Evolutionary conservation across 2,329 filamentous ascomycete species (phyloP), one percentile per base, ranked within the genome.

Genomic region (Colletotrichum noveboracense): DNA sequence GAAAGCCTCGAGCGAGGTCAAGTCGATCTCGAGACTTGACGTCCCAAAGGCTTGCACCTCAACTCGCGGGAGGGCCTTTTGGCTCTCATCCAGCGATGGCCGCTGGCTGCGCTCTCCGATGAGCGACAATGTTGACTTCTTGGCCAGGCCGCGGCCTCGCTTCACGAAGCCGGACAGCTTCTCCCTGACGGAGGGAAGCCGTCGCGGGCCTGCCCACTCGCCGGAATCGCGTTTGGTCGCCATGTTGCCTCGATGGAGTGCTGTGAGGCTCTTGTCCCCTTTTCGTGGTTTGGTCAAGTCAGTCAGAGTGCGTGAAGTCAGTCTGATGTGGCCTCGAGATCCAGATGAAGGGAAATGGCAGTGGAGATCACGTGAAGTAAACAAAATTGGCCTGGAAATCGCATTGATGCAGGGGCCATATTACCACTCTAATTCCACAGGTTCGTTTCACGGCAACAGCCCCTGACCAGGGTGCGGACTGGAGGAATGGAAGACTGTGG

Each of bases 301-400:
- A 52, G n/a, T 52, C 43, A 52, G 43, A 38, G 38, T 21, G 52
- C 66, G 43, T 56, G 38, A 7, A 16, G 18, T 32, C 30, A 72
- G n/a, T 52, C 30, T 21, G 56, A 61, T 14, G 66, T 26, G 21
- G 18, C 36, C 24, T 56, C 55, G 61, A 48, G 38, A 36, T 72
- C 38, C 14, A 26, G 16, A 34, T 18, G 61, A 61, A 55, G 72
- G 30, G 38, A 61, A 43, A 55, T 66, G 68, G n/a, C 36, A 24
- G 30, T 61, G 55, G 61, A 21, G 67, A 72, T 75, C 72, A 75
- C 69, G 72, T 75, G 72, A 66, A 43, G 55, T 75, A 75, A 75
- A 75, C 69, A 75, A 72, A 52, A 75, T 75, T 75, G 72, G 72
- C 55, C 72, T 56, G 72, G 72, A 38, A 70, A 72, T 72, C 62